phyloP scores from a whole-genome alignment of 2,329 filamentous ascomycete genomes.

The Alternaria infectoria region DNA sequence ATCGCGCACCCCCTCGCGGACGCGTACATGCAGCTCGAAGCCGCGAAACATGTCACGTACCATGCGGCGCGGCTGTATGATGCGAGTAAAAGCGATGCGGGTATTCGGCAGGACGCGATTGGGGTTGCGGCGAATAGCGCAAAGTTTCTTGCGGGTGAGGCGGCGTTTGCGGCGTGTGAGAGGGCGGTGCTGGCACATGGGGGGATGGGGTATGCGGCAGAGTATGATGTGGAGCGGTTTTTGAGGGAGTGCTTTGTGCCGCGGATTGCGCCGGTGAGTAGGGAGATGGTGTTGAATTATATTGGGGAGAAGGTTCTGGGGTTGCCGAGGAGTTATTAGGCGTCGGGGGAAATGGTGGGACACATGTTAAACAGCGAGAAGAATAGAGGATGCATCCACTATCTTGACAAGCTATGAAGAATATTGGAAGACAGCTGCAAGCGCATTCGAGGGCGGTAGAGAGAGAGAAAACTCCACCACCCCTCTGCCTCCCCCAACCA shows the following conservation, averaged over 20 bases:
- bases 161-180: conserved; percentile 66
- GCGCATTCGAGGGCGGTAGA: too few species aligned
- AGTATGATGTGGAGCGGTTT: conserved; percentile 68
- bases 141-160: conserved; percentile 66
- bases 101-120: conserved; percentile 47
- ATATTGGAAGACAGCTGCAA: too few species aligned
- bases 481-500: too few species aligned
- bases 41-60: conserved; percentile 66
- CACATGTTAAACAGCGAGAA: too few species aligned
- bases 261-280: conserved; percentile 64
- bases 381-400: too few species aligned
- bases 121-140: conserved; percentile 64
- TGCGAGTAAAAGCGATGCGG: conserved; percentile 40
- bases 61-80: conserved; percentile 67
- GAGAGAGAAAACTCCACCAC: too few species aligned
- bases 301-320: conserved; percentile 71
- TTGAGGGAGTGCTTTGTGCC: conserved; percentile 65
- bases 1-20: conserved; percentile 65
- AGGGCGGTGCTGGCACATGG: conserved; percentile 63
- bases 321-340: conserved; percentile 72
- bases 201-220: conserved; percentile 68
- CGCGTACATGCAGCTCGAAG: conserved; percentile 67
- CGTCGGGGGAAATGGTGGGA: too few species aligned
- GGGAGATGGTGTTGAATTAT: conserved; percentile 79
- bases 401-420: too few species aligned